phyloP scores from a whole-genome alignment of 2,329 filamentous ascomycete species.

The Fusarium verrucosum region DNA sequence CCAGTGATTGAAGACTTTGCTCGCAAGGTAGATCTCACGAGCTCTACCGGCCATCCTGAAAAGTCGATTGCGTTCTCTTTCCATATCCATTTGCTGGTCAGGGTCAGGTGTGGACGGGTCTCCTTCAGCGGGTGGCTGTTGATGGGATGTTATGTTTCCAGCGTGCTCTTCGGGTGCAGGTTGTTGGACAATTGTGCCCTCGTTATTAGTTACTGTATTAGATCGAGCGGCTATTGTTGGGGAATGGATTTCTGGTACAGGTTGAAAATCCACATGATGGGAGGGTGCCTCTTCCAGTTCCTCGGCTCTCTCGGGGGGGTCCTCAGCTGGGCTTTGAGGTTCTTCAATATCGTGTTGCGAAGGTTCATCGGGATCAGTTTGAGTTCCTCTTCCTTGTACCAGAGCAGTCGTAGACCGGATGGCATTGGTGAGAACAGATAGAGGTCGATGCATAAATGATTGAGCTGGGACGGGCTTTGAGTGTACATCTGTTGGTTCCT shows the following conservation, averaged over 20 bases:
- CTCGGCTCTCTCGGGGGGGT: neutral
- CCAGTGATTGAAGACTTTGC: constrained; percentile 63
- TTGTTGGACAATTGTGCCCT: constrained; percentile 9
- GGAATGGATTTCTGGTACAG: neutral
- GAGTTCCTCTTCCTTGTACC: constrained; percentile 2
- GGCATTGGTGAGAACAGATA: constrained; percentile 12
- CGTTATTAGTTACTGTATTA: constrained; percentile 6
- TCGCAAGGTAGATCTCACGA: constrained; percentile 69
- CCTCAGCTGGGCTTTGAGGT: constrained; percentile 1
- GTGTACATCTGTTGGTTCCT: constrained; percentile 5
- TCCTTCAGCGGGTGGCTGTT: constrained; percentile 6
- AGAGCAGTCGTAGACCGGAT: constrained; percentile 14
- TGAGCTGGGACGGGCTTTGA: constrained; percentile 4
- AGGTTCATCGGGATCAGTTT: neutral
- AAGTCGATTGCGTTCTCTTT: constrained; percentile 36
- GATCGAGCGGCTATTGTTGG: constrained; percentile 1
- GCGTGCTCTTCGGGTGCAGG: constrained; percentile 6
- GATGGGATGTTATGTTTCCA: neutral
- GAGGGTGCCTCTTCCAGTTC: constrained; percentile 5
- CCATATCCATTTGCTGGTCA: constrained; percentile 1
- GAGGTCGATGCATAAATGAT: constrained; percentile 22
- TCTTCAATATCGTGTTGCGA: neutral
- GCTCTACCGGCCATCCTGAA: constrained; percentile 67
- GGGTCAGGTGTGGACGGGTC: constrained; percentile 15
- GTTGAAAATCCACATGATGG: neutral